phyloP scores from a whole-genome alignment of 805 yeast species.

The Naumovozyma dairenensis region DNA sequence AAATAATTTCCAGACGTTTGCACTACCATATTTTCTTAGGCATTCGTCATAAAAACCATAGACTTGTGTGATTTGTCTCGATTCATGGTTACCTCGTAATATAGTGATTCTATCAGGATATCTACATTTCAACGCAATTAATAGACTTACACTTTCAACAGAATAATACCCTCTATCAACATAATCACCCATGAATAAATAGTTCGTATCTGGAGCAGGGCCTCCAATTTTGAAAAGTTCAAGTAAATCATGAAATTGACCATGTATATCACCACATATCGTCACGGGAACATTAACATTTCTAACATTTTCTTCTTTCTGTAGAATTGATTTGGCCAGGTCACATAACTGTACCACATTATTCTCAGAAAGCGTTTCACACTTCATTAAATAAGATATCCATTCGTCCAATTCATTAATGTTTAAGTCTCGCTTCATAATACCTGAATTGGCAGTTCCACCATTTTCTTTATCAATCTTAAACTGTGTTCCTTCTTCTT shows the following conservation, averaged over 20 bases:
- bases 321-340: constrained; percentile 81
- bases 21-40: constrained; percentile 79
- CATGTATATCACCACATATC: constrained; percentile 92
- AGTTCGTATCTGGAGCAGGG: constrained; percentile 84
- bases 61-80: constrained; percentile 89
- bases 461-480: no score
- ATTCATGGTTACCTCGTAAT: constrained; percentile 87
- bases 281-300: constrained; percentile 92
- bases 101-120: constrained; percentile 85
- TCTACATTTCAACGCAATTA: constrained; percentile 82
- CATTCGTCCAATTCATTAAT: constrained; percentile 70
- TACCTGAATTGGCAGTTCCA: no score
- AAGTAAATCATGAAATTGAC: constrained; percentile 88
- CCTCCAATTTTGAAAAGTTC: constrained; percentile 89
- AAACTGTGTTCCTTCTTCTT: not conserved
- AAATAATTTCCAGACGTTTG: constrained; percentile 83
- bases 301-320: constrained; percentile 85
- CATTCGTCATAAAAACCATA: constrained; percentile 94
- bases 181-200: constrained; percentile 81
- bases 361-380: constrained; percentile 70
- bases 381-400: constrained; percentile 68
- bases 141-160: constrained; percentile 77
- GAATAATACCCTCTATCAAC: constrained; percentile 74
- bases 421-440: no score
- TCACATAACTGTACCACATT: constrained; percentile 70